Evolutionary conservation across 2,329 filamentous ascomycete species (phyloP), one percentile per base, ranked within the genome.

Genomic region (Didymella keratinophila): DNA sequence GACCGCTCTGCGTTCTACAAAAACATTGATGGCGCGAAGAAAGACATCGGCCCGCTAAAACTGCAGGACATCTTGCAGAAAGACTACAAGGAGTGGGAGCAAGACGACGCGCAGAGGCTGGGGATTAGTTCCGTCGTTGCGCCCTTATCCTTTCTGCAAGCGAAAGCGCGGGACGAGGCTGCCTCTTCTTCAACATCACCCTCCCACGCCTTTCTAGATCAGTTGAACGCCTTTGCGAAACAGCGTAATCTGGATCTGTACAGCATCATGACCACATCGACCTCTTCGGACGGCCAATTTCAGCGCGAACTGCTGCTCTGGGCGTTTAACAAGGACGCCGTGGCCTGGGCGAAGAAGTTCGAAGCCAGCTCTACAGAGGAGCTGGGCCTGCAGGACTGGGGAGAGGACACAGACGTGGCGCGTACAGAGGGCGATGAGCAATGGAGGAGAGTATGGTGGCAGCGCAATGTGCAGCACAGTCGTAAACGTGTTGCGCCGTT

Each of bases 81-180:
- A 75, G 91, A 96, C 77, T 96, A 93, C 78, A 96, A 96, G 78
- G 83, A 90, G 71, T 95, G 91, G 91, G 78, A 78, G 11, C 78
- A 79, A 11, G 45, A 53, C n/a, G 50, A 53, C 20, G 74, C 66
- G 0, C 71, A 86, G 36, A 81, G 78, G 18, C 81, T 94, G 4
- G 91, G 91, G n/a, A 86, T 91, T 53, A 86, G 86, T 67, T 85
- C 85, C 41, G 81, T 89, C 2, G 86, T 90, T 3, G 87, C 87
- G 64, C 78, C 83, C n/a, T 76, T 93, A 6, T 76, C 78, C 4
- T 90, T 87, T 61, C 75, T 93, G 37, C 72, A 86, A 11, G 68
- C 75, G 14, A 86, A 86, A 65, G 85, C 84, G 2, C 80, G 78
- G 2, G 77, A 80, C 2, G 73, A 79, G 60, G 63, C 58, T 50